Conservation (phyloP, 1,284 basidiomycete genomes). For the Mycocalia duriaeana region DNA sequence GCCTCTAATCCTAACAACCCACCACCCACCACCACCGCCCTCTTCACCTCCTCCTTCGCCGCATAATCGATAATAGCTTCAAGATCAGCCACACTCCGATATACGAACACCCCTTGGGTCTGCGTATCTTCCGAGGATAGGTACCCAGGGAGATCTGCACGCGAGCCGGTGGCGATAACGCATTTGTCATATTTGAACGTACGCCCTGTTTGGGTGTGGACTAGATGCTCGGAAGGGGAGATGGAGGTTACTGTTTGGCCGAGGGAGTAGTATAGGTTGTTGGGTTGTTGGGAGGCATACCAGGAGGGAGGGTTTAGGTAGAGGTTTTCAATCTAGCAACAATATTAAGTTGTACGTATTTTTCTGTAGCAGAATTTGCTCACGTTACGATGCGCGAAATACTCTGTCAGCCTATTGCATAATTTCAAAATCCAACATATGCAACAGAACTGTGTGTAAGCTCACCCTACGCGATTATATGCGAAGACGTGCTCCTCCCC, state of each 20-base stretch:
- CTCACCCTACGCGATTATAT: constrained; percentile 31
- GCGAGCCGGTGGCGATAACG: constrained; percentile 70
- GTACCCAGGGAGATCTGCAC: constrained; percentile 64
- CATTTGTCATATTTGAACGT: constrained; percentile 56
- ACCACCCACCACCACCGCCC: constrained; percentile 64
- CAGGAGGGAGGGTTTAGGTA: constrained; percentile 59
- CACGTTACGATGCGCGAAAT: constrained; percentile 56
- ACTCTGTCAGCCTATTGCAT: constrained; percentile 45
- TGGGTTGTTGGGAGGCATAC: constrained; percentile 56
- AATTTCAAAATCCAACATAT: neutral
- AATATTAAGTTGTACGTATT: constrained; percentile 1
- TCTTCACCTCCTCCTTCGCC: constrained; percentile 36
- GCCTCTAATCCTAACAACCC: constrained; percentile 73
- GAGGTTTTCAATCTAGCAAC: constrained; percentile 44
- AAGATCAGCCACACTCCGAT: constrained; percentile 68
- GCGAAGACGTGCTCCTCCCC: constrained; percentile 44
- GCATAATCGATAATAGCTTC: constrained; percentile 58
- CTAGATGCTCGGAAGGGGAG: constrained; percentile 38
- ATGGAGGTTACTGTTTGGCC: constrained; percentile 51
- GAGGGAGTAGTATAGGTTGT: constrained; percentile 48
- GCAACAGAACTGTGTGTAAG: constrained; percentile 5
- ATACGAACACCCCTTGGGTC: constrained; percentile 60
- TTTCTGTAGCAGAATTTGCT: neutral
- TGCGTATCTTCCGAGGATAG: constrained; percentile 36
- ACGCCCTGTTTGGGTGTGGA: constrained; percentile 44